Base-by-base conservation (phyloP, 2,329 filamentous ascomycete species). In the Diplocarpon mali region DNA sequence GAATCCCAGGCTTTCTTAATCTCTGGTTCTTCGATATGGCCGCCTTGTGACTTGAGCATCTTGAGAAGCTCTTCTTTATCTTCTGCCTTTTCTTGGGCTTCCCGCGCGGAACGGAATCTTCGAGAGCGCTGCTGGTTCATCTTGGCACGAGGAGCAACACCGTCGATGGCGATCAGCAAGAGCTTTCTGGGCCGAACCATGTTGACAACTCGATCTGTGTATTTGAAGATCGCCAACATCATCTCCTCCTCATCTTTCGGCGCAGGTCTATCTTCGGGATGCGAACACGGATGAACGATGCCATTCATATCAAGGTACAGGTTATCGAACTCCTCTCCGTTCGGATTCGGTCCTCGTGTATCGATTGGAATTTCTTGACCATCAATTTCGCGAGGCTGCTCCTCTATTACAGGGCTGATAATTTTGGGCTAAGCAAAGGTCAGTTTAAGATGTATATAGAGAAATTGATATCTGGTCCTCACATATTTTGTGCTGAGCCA, bases 241-340 rank as follows among this genome's bases (percentile, higher is more conserved):
- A 98, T 98, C 68, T 96, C 92, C 64, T 94, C 87, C 69, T 98
- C 92, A 49, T 92, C 90, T 60, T 83, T 84, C 10, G 92, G 92
- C 3, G 92, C 79, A 2, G 92, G 88, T 51, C 80, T 79, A 60
- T 96, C 90, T 64, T 98, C 92, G 0, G 92, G 92, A 67, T 98
- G 92, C 38, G 90, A 95, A 68, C 92, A 98, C 28, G 93, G 93
- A 70, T 98, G 92, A 31, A 98, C 92, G 55, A 98, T 98, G 63
- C 92, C 93, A 65, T 98, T 98, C 90, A 98, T 96, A 61, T 98
- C 92, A 52, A 98, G 77, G 62, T 98, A 98, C 5, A 98, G 72
- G 60, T 98, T 98, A 68, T 98, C 90, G 60, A 95, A 85, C 65
- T 98, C 92, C 67, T 96, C 90, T 63, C 88, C 88, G 67, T 98